Evolutionary conservation across 2,329 filamentous ascomycete genomes (phyloP), one percentile per base, ranked within the genome.

Genomic region (Achaetomium macrosporum): DNA sequence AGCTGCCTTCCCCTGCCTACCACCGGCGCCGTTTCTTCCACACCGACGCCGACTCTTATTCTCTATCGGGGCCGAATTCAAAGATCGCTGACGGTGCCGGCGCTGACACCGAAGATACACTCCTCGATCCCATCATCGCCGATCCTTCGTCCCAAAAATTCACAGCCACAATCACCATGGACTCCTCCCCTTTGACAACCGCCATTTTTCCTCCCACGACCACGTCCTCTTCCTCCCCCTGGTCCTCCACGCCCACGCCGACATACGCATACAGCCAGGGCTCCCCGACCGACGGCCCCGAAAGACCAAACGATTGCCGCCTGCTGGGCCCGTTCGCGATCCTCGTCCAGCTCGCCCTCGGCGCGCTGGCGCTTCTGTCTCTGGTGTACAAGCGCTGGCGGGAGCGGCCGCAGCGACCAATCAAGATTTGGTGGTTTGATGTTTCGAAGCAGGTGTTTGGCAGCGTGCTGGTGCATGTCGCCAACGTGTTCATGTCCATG

Each of bases 391-490:
- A 99, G 75, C 81, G 93, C 61, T 96, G 87, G 83, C 82, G 88
- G 59, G 93, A 99, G 72, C 80, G 88, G 53, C 92, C 93, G 1
- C 92, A 96, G 68, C 81, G 93, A 51, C 92, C 92, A 1, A 66
- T 97, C 65, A 95, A 95, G 77, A 90, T 99, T 60, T 99, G 93
- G 92, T 91, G 88, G 69, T 99, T 97, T 69, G 93, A 99, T 67
- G 93, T 85, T 20, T 95, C 90, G 31, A 99, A 99, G 75, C 93
- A 99, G 75, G 90, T 99, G 50, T 88, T 97, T 64, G 93, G 93
- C 19, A 95, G 90, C 30, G 85, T 90, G 42, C 78, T 99, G 68
- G 83, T 96, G 33, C 93, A 99, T 71, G 77, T 92, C 42, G 88
- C 91, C 61, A 99, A 99, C 67, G 78, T 99, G 49, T 83, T 96